Base-by-base conservation (phyloP, 2,329 filamentous ascomycete species). In the Lasiodiplodia sp. region DNA sequence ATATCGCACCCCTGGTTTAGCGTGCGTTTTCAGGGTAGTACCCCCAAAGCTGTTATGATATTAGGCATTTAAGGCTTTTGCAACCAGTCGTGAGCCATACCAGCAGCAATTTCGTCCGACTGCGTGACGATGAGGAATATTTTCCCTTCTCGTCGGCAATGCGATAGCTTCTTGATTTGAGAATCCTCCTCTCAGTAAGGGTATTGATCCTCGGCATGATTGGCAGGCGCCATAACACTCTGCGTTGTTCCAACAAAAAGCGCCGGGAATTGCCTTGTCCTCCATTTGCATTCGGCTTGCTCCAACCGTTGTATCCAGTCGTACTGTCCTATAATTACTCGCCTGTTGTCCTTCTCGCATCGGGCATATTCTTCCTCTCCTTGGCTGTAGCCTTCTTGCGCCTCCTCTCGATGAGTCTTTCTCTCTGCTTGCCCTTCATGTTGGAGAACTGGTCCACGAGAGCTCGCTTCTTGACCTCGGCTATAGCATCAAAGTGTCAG, bases 341-440 rank as follows among this genome's bases (percentile, higher is more conserved):
- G 44, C 18, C 34, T n/a, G 23, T 37, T 49, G 28, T 68, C 52
- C 67, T 68, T 51, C 67, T 55, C 38, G 67, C 79, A 62, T 74
- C 73, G 14, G 84, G 84, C 83, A 85, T 85, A 66, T 80, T 81
- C 75, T 77, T 96, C 83, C 92, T 92, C 86, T 98, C 96, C 84
- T 91, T 95, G 11, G 88, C 85, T 0, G 92, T 89, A 66, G 93
- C 84, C 90, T 97, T 97, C 90, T 97, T 97, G 80, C 93, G 85
- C 82, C 91, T 89, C 78, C 92, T 86, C 85, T 96, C 93, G 75
- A 98, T 92, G 16, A 91, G 89, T 82, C 90, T 91, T 71, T 96
- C 92, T 69, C 94, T 87, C 81, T 97, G 49, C 52, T 68, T 65
- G 44, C 67, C 58, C 51, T 64, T 68, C 67, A 65, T 68, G 58